Evolutionary conservation across 2,329 filamentous ascomycete genomes (phyloP), one percentile per base, ranked within the genome.

Genomic region (Beauveria pseudobassiana): DNA sequence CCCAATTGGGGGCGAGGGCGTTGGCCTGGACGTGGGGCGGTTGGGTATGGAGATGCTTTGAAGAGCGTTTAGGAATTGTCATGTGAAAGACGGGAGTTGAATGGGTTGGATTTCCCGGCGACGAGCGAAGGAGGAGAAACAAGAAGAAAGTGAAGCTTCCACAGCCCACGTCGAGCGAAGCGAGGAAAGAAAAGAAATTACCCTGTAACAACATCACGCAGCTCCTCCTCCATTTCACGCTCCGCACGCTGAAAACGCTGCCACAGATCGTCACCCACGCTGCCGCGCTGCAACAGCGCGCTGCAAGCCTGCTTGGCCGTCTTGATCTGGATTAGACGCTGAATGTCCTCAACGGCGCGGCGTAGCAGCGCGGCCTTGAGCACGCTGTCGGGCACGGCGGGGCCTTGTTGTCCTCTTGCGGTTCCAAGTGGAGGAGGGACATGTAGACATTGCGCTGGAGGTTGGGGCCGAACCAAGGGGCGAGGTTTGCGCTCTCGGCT

Each of bases 171-270:
- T 59, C 57, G 50, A 52, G 49, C 49, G 58, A 61, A 61, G 58
- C 24, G 57, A 56, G 52, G 34, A 58, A 50, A 30, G 14, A 16
- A 53, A 16, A 22, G 18, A 24, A 63, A 82, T 64, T 75, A 96
- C 92, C 87, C 93, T 69, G 87, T 85, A 40, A 98, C 92, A 26
- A 98, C 93, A 76, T 99, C 95, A 69, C 91, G 86, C 64, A 99
- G 81, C 77, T 99, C 95, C 67, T 92, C 91, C 77, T 99, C 93
- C 81, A 98, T 96, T 77, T 99, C 95, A 79, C 96, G 93, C 83
- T 99, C 95, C 0, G 93, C 95, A 56, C 91, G 84, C 76, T 87
- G 77, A 75, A 98, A 96, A 45, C 93, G 83, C 79, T 97, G 91
- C 89, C 92, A 96, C 67, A 99, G 77, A 74, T 99, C 95, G 73